Base-by-base conservation (phyloP, 1,284 basidiomycete species). In the Psilocybe mexicana region DNA sequence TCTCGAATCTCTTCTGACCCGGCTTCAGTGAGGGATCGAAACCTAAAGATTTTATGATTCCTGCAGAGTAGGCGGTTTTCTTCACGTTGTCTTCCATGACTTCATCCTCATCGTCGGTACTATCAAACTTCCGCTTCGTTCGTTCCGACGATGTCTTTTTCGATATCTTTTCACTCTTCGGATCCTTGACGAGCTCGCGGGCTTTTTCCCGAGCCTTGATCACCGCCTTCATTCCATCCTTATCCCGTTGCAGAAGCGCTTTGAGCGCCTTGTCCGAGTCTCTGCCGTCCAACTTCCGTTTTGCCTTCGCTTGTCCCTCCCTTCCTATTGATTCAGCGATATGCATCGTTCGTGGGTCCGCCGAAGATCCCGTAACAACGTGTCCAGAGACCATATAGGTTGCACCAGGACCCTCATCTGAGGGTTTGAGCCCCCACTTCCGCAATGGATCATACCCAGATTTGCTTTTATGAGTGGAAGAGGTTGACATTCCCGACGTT, bases 381-480 rank as follows among this genome's bases (percentile, higher is more conserved):
- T 88, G 84, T 1, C 91, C 90, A 0, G 85, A 85, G n/a, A 95
- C 79, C 47, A 94, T 78, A 67, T 94, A 95, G 6, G 91, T 92
- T n/a, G 91, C 79, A 7, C 43, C 14, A 8, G 75, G 65, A 3
- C 28, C 58, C 6, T 75, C 63, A 33, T 74, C 70, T n/a, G 76
- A 76, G 12, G 91, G 88, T 62, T 85, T 78, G 11, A 93, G 76
- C 2, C 90, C 89, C 87, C 85, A 87, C 69, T 90, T 84, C 14
- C 79, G 79, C 1, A 75, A 71, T 1, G 88, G 86, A 63, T 94
- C 89, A 65, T 84, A 90, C 0, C 73, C 79, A 6, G 76, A 68
- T 67, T 86, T 85, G 42, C 77, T 79, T 67, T 82, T 82, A 48
- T 76, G 74, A 18, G 75, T 70, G 0, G 79, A 69, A 0, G 75